phyloP scores from a whole-genome alignment of 495 filamentous ascomycete genomes.

The Bathelium albidoporum region DNA sequence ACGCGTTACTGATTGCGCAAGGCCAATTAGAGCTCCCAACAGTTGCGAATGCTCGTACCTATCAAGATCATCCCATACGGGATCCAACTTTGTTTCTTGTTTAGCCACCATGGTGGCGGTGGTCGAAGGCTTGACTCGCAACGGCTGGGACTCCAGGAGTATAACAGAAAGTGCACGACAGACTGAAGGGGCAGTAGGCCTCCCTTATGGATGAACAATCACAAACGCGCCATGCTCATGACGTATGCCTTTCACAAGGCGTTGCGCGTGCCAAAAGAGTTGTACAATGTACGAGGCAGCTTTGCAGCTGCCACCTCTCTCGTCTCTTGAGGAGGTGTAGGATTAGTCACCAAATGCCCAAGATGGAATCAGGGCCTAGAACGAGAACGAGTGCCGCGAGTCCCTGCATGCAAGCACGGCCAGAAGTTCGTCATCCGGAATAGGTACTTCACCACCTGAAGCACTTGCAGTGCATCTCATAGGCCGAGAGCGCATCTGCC shows the following conservation, averaged over 20 bases:
- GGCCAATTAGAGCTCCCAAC: constrained; percentile 12
- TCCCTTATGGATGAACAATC: not conserved
- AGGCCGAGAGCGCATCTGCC: too few relatives aligned
- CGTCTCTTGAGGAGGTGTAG: not conserved
- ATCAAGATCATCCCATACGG: constrained; percentile 59
- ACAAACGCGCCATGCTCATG: not conserved
- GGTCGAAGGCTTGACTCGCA: not conserved
- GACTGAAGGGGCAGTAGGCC: not conserved
- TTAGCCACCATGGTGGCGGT: constrained; percentile 11
- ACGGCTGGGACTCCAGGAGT: not conserved
- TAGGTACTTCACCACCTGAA: too few relatives aligned
- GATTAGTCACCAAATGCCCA: not conserved
- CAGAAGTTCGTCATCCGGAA: too few relatives aligned
- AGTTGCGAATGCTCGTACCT: constrained; percentile 23
- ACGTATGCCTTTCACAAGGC: not conserved
- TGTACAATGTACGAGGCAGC: not conserved
- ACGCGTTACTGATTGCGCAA: constrained; percentile 8
- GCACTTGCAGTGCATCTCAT: too few relatives aligned
- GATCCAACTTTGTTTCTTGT: constrained; percentile 46
- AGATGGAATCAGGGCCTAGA: not conserved
- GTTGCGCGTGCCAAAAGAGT: not conserved
- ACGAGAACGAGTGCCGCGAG: not conserved
- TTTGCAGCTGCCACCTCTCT: too few relatives aligned
- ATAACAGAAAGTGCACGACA: not conserved
- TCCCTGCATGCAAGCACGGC: not conserved